A percentile compares a stretch with the other conserved stretches of the same genome.
Evolutionary conservation across 257 asterid species (phyloP).

Genomic region (Handroanthus guayacan): DNA sequence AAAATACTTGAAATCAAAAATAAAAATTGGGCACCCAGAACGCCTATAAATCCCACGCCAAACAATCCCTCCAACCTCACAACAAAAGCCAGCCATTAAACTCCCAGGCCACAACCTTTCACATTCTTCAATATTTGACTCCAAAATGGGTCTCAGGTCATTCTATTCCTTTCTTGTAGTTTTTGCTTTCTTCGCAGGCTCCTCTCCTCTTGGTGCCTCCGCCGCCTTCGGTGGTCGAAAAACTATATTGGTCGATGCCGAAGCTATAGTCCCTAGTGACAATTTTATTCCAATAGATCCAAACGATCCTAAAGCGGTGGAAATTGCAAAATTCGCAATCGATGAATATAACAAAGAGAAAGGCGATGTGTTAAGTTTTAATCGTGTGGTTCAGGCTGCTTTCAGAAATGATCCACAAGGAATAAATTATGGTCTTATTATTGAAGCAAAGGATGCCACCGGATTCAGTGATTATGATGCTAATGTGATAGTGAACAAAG

Average conservation of each 20-base stretch:
- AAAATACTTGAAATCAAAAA: not conserved
- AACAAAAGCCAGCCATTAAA: not conserved
- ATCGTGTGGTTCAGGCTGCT: not conserved
- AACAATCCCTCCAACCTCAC: not conserved
- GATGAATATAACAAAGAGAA: slow-evolving; percentile 2
- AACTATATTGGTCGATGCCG: not conserved
- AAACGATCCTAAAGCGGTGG: not conserved
- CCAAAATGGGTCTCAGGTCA: slow-evolving; percentile 29
- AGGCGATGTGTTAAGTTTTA: not conserved
- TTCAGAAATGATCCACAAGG: not conserved
- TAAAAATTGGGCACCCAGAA: not conserved
- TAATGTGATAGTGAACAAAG: not conserved
- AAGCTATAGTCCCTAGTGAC: no score
- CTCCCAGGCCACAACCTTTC: not conserved
- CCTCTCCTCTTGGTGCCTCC: slow-evolving; percentile 2
- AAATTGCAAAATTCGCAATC: not conserved
- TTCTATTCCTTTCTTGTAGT: not conserved
- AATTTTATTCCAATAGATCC: not conserved
- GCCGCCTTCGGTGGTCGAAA: slow-evolving; percentile 17
- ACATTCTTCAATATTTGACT: not conserved
- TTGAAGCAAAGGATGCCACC: not conserved
- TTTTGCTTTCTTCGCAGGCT: not conserved
- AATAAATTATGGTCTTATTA: not conserved
- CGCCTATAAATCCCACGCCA: not conserved
- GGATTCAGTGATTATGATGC: not conserved